Evolutionary conservation across 2,329 filamentous ascomycete genomes (phyloP).

Genomic region (Fulvia fulva): DNA sequence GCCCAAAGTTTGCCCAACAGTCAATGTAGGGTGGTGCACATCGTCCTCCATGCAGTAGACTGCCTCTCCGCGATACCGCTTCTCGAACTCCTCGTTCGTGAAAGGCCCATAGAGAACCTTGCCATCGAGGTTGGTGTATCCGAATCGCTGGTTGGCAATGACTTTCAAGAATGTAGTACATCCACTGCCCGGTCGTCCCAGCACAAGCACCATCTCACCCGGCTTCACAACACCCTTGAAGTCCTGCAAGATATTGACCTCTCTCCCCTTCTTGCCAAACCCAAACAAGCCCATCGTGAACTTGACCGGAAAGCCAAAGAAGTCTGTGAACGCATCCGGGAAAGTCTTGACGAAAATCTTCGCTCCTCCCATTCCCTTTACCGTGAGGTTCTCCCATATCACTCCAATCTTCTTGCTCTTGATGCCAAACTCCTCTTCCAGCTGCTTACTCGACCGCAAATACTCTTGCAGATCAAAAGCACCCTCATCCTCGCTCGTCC

Average conservation of each 20-base stretch:
- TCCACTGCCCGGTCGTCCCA: conserved; percentile 67
- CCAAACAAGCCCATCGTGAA: conserved; percentile 59
- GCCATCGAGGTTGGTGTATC: conserved; percentile 60
- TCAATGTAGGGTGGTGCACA: conserved; percentile 77
- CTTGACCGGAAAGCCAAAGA: conserved; percentile 68
- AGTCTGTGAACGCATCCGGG: conserved; percentile 59
- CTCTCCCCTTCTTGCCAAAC: conserved; percentile 61
- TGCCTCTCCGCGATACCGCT: conserved; percentile 73
- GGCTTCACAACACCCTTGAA: conserved; percentile 66
- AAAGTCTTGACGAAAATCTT: conserved; percentile 59
- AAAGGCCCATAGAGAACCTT: conserved; percentile 67
- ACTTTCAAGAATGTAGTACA: conserved; percentile 55
- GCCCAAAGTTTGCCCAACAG: conserved; percentile 79
- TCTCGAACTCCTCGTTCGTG: conserved; percentile 63
- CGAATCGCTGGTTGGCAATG: conserved; percentile 53
- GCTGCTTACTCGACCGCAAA: conserved; percentile 65
- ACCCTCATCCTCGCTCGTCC: conserved; percentile 37
- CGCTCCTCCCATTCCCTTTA: conserved; percentile 58
- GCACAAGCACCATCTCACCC: conserved; percentile 83
- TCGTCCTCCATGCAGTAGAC: conserved; percentile 88
- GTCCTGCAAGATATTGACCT: conserved; percentile 68
- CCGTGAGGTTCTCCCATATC: conserved; percentile 61
- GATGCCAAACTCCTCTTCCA: conserved; percentile 74
- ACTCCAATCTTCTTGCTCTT: conserved; percentile 66
- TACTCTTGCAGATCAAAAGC: conserved; percentile 71